Evolutionary conservation across 495 filamentous ascomycete species (phyloP).

Genomic region (Rusavskia elegans): DNA sequence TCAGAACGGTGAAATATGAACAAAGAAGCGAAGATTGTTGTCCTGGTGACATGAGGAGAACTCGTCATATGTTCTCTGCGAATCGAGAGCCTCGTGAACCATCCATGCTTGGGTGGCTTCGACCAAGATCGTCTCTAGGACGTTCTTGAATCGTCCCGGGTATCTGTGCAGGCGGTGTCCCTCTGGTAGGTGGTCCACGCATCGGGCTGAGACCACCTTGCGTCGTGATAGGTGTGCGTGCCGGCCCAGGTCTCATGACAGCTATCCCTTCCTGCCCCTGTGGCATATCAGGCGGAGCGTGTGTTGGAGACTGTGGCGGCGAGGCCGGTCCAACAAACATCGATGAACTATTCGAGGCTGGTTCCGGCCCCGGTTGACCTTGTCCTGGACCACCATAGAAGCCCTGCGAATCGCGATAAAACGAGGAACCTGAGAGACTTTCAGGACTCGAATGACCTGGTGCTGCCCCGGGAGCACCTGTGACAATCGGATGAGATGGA

Average conservation of each 20-base stretch:
- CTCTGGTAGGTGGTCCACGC: slow-evolving; percentile 13
- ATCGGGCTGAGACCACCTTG: slow-evolving; percentile 17
- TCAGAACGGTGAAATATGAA: neutral
- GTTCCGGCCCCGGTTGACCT: slow-evolving; percentile 1
- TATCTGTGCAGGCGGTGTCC: slow-evolving; percentile 5
- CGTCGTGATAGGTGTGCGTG: slow-evolving; percentile 31
- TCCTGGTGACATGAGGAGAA: neutral
- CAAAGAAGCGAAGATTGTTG: neutral
- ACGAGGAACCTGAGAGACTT: slow-evolving; percentile 23
- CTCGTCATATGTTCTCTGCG: slow-evolving; percentile 22
- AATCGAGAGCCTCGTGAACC: slow-evolving; percentile 41
- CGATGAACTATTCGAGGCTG: slow-evolving; percentile 7
- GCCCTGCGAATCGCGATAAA: slow-evolving; percentile 22
- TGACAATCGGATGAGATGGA: neutral
- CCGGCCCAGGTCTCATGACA: slow-evolving; percentile 30
- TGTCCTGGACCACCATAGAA: slow-evolving; percentile 19
- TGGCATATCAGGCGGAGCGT: slow-evolving; percentile 14
- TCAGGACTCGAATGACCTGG: slow-evolving; percentile 8
- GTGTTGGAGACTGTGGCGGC: slow-evolving; percentile 15
- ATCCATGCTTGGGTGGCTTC: slow-evolving; percentile 37
- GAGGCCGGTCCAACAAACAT: slow-evolving; percentile 11
- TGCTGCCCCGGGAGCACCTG: slow-evolving; percentile 20
- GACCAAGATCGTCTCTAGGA: slow-evolving; percentile 30
- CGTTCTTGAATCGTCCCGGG: slow-evolving; percentile 2
- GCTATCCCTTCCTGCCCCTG: slow-evolving; percentile 20